Evolutionary conservation across 176 grass and related monocot species (phyloP), one percentile per base, ranked within the genome.

Genomic region (Oryza australiensis): DNA sequence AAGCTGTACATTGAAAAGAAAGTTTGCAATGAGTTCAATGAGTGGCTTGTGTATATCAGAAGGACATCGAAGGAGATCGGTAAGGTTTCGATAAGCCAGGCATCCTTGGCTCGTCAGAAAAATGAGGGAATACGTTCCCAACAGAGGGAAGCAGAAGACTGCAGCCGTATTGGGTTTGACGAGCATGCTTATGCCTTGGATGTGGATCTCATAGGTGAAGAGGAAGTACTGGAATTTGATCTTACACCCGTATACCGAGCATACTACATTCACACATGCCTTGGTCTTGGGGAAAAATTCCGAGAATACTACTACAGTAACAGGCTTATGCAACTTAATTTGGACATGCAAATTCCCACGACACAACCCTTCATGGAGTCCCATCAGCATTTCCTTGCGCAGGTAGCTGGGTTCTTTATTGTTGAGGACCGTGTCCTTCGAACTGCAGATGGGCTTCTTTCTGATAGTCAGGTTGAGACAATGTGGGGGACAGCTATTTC

Each of bases 391-490:
- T 93, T 91, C 82, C 80, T 97, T 67, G 64, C 81, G 62, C 94
- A 97, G 80, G 66, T 97, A 70, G 91, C 89, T 81, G 94, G 94
- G 1, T 97, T 93, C 88, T 97, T 97, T 80, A 91, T 97, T 53
- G 49, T 97, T 65, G 94, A 97, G 74, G 82, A 84, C 64, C 83
- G 85, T 65, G 87, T 94, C 28, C 83, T 97, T 78, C 83, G 84
- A 69, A 87, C 91, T 63, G 89, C 91, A 81, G 89, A 90, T 74
- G 94, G 91, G 9, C 76, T 97, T 77, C 74, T 97, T 45, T 89
- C 82, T 30, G 94, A 94, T 65, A 87, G 74, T 26, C 94, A 94
- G 71, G 73, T 94, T n/a, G 94, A 97, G 43, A 83, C 75, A 59
- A 87, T 85, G 65, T 91, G 88, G 86, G 87, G 89, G 80, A 91